Base-by-base conservation (phyloP, 768 basidiomycete species). In the Suillus cothurnatus region DNA sequence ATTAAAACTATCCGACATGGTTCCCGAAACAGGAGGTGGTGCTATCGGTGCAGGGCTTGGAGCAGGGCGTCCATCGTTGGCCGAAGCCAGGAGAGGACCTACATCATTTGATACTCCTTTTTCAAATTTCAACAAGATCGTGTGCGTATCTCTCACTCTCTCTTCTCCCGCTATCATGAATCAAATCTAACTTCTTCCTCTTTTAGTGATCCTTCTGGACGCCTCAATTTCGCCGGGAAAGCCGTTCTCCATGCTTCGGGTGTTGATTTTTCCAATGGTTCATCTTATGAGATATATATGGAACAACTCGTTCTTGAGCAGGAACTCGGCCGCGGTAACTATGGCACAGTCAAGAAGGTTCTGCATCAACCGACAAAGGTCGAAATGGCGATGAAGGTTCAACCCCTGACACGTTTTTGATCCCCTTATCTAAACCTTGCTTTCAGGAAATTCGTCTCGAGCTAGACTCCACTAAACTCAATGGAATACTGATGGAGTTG, bases 381-480 rank as follows among this genome's bases (percentile, higher is more conserved):
- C 53, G 86, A 86, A 65, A 98, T 99, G 96, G 97, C 97, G 15
- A 97, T 99, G 95, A 99, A 99, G 90, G 97, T 96, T 61, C 59
- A 81, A 72, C 28, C 26, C 38, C 38, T 47, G 43, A 71, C 67
- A 65, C 65, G 36, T 26, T 26, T 41, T 31, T 55, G 43, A 45
- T 66, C 7, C 61, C 14, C 67, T 49, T 31, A 26, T n/a, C 66
- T 59, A 32, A 53, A 58, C 36, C 57, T 50, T 41, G 19, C 63
- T 45, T 52, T 56, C 76, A 99, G 97, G 97, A 99, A 90, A 99
- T 99, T 69, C 93, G 94, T 28, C 84, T 99, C 19, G 95, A 99
- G 75, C 86, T 99, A 17, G 97, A 99, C 71, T 88, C 95, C 62
- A 88, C 93, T 57, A 94, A 95, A 72, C 86, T 99, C 47, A 94